A percentile compares a stretch with the other conserved stretches of the same genome.
Conservation (phyloP, 148 eudicot genomes). For the Spergularia marina region DNA sequence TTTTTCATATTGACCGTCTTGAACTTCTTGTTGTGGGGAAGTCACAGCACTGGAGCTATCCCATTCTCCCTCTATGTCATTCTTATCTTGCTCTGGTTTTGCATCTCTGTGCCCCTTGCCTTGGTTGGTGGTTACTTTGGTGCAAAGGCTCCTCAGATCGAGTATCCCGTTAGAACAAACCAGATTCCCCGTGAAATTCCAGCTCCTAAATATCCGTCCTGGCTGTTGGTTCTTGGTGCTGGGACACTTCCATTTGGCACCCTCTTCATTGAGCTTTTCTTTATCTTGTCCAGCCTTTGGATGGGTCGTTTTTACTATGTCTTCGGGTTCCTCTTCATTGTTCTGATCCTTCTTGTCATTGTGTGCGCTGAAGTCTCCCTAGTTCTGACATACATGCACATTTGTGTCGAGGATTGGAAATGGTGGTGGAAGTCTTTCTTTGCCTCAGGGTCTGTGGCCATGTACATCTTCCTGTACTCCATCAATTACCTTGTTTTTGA, state of each 20-base stretch:
- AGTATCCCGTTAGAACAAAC: constrained; percentile 53
- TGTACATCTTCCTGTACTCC: constrained; percentile 64
- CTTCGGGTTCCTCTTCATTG: constrained; percentile 58
- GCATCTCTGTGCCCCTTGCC: constrained; percentile 65
- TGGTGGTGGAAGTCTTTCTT: constrained; percentile 84
- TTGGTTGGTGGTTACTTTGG: constrained; percentile 60
- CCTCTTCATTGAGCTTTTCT: constrained; percentile 60
- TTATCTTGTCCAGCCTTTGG: constrained; percentile 65
- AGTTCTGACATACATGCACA: constrained; percentile 66
- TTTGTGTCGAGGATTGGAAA: constrained; percentile 67
- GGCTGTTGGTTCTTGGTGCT: constrained; percentile 65
- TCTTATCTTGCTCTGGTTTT: constrained; percentile 60
- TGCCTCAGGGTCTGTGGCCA: constrained; percentile 59
- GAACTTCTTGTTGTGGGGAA: constrained; percentile 64
- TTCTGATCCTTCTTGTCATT: constrained; percentile 40
- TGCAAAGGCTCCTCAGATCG: constrained; percentile 43
- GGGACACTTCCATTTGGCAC: constrained; percentile 73
- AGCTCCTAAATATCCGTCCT: constrained; percentile 54
- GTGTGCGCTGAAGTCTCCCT: constrained; percentile 63
- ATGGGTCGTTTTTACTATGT: constrained; percentile 62
- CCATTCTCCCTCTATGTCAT: constrained; percentile 52
- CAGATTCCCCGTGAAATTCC: constrained; percentile 65
- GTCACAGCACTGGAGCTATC: constrained; percentile 61
- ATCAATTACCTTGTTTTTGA: constrained; percentile 58
- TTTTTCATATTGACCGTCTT: constrained; percentile 44